Evolutionary conservation across 306 rosid species (phyloP), one percentile per base, ranked within the genome.

Genomic region (Cyamopsis tetragonoloba): DNA sequence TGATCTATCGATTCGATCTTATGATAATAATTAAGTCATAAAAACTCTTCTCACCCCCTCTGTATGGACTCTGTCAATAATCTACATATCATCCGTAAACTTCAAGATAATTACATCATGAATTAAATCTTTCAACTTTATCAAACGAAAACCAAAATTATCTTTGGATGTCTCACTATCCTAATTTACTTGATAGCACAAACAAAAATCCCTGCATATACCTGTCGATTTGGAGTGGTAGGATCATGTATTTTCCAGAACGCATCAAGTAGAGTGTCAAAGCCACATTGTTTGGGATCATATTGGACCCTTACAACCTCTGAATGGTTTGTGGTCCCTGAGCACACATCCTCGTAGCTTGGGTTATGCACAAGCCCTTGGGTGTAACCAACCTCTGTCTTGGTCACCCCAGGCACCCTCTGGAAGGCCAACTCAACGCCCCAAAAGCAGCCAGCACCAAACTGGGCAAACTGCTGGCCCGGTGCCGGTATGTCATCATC

Each of bases 381-480:
- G 22, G 76, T 47, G 63, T 92, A 92, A 17, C 98, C 98, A 46
- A 88, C 98, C 77, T 92, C 96, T 0, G 98, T 92, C 82, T 82
- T 84, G 46, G 81, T 76, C 53, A 89, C 96, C 15, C 98, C 98
- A 0, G 96, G 78, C 7, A 83, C 79, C 72, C 98, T 74, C 79
- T 92, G 98, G 78, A 92, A 89, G 54, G 83, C 87, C 85, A 92
- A 68, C 64, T 92, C 98, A 48, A 92, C 95, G 2, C 98, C 96
- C 98, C 98, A 92, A 73, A 92, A 92, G 80, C 98, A 92, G 4
- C 98, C 98, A 7, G 93, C 98, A 22, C 98, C 98, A 39, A 92
- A 92, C 70, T 87, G 91, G 0, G 95, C 96, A 67, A 92, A 92
- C 64, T 83, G 77, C 83, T 81, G 98, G 0, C 91, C 96, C 0